These are phyloP conservation scores for Lolium perenne DNA, from an alignment of 176 grass and related monocot genomes.

Conservation along the genomic window DNA sequence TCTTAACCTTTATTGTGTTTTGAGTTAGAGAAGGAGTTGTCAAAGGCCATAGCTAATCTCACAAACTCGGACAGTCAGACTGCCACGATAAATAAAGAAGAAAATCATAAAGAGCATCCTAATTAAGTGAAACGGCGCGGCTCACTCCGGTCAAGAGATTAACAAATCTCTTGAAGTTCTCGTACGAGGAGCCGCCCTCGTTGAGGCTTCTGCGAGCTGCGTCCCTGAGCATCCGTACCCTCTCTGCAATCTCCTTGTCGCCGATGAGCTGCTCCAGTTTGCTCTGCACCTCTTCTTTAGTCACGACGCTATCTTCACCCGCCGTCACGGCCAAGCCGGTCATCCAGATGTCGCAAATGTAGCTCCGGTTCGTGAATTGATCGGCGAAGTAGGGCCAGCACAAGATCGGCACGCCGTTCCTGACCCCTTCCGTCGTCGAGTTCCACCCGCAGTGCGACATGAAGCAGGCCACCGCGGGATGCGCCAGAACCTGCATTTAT, in stretches of 20 bases:
- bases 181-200: not conserved
- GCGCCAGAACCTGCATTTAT: conserved; percentile 34
- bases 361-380: conserved; percentile 41
- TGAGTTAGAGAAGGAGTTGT: no score
- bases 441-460: conserved; percentile 70
- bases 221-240: not conserved
- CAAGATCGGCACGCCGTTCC: conserved; percentile 49
- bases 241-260: not conserved
- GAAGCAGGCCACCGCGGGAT: conserved; percentile 45
- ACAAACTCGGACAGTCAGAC: not conserved
- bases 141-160: not conserved
- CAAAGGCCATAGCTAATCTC: no score
- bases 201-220: not conserved
- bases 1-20: no score
- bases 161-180: conserved; percentile 4
- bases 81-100: not conserved
- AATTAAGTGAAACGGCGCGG: not conserved
- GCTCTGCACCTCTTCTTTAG: not conserved
- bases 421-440: conserved; percentile 52
- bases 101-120: not conserved
- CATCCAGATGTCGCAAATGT: conserved; percentile 20
- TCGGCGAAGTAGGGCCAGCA: conserved; percentile 55
- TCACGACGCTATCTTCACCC: not conserved
- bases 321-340: conserved; percentile 22
- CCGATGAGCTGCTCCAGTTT: not conserved